A percentile compares a stretch with the other conserved stretches of the same genome.
Conservation (phyloP, 2,329 filamentous ascomycete genomes). For the Talaromyces sp. region DNA sequence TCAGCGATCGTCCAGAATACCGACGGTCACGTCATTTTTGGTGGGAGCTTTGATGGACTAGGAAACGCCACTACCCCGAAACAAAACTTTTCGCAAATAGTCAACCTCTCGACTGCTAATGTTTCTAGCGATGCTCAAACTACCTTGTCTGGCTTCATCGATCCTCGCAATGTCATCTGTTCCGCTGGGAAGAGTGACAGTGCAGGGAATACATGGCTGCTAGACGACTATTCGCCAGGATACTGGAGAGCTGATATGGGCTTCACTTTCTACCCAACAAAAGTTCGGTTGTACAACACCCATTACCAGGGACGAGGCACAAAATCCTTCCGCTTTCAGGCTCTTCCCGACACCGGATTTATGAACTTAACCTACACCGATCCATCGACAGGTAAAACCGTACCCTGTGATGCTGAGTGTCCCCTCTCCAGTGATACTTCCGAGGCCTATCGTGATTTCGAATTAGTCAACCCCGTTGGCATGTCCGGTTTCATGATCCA, state of each 20-base stretch:
- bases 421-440: constrained; percentile 69
- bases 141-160: constrained; percentile 61
- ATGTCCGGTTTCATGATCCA: constrained; percentile 86
- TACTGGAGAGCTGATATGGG: constrained; percentile 79
- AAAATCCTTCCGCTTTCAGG: constrained; percentile 80
- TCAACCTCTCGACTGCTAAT: constrained; percentile 77
- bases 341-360: constrained; percentile 81
- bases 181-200: constrained; percentile 63
- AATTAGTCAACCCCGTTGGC: constrained; percentile 79
- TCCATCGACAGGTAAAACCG: constrained; percentile 60
- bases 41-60: constrained; percentile 80
- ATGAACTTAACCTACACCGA: constrained; percentile 94
- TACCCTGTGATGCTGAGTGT: constrained; percentile 74
- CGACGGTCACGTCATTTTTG: constrained; percentile 85
- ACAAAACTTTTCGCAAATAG: constrained; percentile 64
- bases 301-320: constrained; percentile 78
- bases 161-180: constrained; percentile 80
- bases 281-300: constrained; percentile 83
- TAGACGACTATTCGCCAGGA: constrained; percentile 69
- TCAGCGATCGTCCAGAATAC: constrained; percentile 74
- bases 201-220: constrained; percentile 74
- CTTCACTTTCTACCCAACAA: constrained; percentile 82
- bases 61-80: constrained; percentile 61
- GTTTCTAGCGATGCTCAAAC: constrained; percentile 62
- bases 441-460: constrained; percentile 76